Evolutionary conservation across 306 rosid genomes (phyloP), one percentile per base, ranked within the genome.

Genomic region (Clitoria ternatea): DNA sequence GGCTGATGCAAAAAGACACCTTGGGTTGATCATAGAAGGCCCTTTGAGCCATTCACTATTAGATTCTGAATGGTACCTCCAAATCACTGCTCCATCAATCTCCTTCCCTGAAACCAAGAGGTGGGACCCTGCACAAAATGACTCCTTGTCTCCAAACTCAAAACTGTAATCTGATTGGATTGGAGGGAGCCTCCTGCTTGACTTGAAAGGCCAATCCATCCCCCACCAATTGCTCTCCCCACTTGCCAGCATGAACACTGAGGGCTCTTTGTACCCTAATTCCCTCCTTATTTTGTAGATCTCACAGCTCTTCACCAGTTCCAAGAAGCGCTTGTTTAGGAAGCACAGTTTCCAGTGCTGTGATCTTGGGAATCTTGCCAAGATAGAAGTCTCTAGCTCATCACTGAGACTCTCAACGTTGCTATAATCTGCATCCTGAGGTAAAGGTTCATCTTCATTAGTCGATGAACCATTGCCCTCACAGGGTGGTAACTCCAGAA

Each of bases 391-490:
- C 82, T 92, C 93, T 42, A 88, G 50, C 75, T 93, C 97, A 3
- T 88, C 92, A 26, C 80, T 83, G 56, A 93, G 90, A 62, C 79
- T 29, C n/a, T 83, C 85, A 49, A 70, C 27, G 0, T 60, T 60
- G 3, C 47, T 17, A 76, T 85, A 85, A 88, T 93, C 97, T 88
- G 90, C 94, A 88, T 93, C 98, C 97, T 88, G 90, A 49, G 96
- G 86, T 84, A 53, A 4, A 70, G 77, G 73, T 53, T 77, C 65
- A 32, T 59, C 77, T 4, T 82, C 66, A 15, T 7, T 50, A 32
- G 61, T 54, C 6, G 88, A 79, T 39, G 87, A 87, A 81, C 78
- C 83, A 19, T 66, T 77, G 61, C 63, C 72, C 23, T 66, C 69
- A 39, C 77, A 71, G 54, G 62, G 77, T 64, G 78, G 8, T 23